phyloP scores from a whole-genome alignment of 352 stramenopile species.

The Halophytophthora batemanensis region DNA sequence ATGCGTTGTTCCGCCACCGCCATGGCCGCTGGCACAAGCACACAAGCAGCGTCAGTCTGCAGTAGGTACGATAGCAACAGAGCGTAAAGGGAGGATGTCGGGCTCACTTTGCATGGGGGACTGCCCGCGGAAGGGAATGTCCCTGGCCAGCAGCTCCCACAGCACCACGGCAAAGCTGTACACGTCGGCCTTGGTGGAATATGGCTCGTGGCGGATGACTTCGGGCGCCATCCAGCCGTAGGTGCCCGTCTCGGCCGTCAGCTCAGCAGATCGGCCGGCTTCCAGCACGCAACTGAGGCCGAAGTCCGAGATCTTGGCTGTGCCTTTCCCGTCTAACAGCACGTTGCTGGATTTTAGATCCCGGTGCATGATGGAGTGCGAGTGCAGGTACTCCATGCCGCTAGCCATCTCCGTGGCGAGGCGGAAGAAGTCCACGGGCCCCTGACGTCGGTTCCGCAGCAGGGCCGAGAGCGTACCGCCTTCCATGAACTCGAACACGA shows the following conservation, averaged over 20 bases:
- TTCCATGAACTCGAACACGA: conserved; percentile 71
- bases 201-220: conserved; percentile 85
- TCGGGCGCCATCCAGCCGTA: conserved; percentile 91
- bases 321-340: conserved; percentile 48
- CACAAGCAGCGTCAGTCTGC: no score
- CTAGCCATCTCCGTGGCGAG: conserved; percentile 53
- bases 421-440: conserved; percentile 51
- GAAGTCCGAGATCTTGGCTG: conserved; percentile 74
- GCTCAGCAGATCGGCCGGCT: conserved; percentile 37
- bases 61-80: no score
- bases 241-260: conserved; percentile 70
- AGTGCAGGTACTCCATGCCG: conserved; percentile 88
- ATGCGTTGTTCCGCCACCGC: conserved; percentile 57
- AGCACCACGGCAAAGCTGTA: conserved; percentile 85
- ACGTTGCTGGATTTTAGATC: conserved; percentile 93
- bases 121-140: conserved; percentile 57
- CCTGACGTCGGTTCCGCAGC: conserved; percentile 30
- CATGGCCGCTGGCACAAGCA: conserved; percentile 50
- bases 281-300: conserved; percentile 63
- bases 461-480: conserved; percentile 48
- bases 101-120: conserved; percentile 50
- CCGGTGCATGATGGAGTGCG: conserved; percentile 87
- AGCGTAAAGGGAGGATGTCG: conserved; percentile 3
- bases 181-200: conserved; percentile 90
- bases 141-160: conserved; percentile 60